phyloP scores from a whole-genome alignment of 257 asterid genomes.

The Paraleonurus japonicus region DNA sequence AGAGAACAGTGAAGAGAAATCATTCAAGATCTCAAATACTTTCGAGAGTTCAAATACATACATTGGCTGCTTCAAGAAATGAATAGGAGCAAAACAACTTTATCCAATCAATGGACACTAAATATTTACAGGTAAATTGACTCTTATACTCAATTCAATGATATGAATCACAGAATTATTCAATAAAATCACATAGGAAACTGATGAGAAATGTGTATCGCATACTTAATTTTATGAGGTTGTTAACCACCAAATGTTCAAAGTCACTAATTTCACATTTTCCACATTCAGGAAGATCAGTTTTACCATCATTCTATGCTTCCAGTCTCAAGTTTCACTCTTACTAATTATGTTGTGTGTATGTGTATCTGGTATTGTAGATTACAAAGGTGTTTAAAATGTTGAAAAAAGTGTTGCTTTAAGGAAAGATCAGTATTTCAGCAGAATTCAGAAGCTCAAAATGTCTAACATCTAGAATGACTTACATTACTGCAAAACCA shows the following conservation, averaged over 20 bases:
- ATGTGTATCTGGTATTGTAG: too few species aligned
- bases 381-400: too few species aligned
- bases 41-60: constrained; percentile 1
- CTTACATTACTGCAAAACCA: constrained; percentile 55
- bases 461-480: constrained; percentile 16
- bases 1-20: not conserved
- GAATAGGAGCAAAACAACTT: not conserved
- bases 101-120: not conserved
- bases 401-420: not conserved
- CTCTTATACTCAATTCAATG: not conserved
- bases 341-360: too few species aligned
- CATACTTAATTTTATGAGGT: not conserved
- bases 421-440: not conserved
- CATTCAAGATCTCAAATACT: not conserved
- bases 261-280: not conserved
- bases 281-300: not conserved
- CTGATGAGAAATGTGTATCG: not conserved
- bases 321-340: too few species aligned
- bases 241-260: not conserved
- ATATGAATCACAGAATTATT: not conserved
- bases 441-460: constrained; percentile 17
- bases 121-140: not conserved
- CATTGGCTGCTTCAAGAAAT: constrained; percentile 3
- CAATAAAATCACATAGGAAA: not conserved
- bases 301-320: not conserved